phyloP scores from a whole-genome alignment of 345 rosid genomes.

The Brassica carinata region DNA sequence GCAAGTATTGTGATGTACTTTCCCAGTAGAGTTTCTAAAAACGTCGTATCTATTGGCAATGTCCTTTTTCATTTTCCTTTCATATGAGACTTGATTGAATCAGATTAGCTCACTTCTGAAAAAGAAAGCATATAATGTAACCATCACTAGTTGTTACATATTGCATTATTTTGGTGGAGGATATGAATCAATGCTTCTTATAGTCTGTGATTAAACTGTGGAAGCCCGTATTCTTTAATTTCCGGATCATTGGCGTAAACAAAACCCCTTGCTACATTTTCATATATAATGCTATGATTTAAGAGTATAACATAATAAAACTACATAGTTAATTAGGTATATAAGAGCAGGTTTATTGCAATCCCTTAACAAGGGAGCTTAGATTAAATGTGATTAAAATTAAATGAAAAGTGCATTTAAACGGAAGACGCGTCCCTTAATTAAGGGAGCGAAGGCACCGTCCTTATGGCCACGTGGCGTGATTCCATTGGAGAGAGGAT shows the following conservation, averaged over 20 bases:
- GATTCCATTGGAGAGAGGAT: too few relatives aligned
- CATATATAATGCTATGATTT: slow-evolving; percentile 17
- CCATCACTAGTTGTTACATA: slow-evolving; percentile 29
- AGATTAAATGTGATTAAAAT: too few relatives aligned
- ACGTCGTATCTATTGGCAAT: neutral
- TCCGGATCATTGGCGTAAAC: slow-evolving; percentile 14
- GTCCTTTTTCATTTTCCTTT: slow-evolving; percentile 3
- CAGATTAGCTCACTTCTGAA: slow-evolving; percentile 6
- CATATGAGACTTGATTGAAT: slow-evolving; percentile 19
- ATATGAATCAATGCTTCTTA: slow-evolving; percentile 11
- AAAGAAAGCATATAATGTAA: slow-evolving; percentile 16
- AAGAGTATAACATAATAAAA: neutral
- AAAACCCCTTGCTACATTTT: neutral
- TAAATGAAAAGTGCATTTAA: too few relatives aligned
- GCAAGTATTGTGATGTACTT: slow-evolving; percentile 19
- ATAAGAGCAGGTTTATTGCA: too few relatives aligned
- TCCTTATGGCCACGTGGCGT: too few relatives aligned
- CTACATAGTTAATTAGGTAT: too few relatives aligned
- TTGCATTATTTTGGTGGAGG: slow-evolving; percentile 11
- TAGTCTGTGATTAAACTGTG: slow-evolving; percentile 9
- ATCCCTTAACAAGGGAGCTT: too few relatives aligned
- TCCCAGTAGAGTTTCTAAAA: neutral
- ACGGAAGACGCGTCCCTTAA: too few relatives aligned
- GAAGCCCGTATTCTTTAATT: neutral
- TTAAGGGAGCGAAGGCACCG: too few relatives aligned